Evolutionary conservation across 2,329 filamentous ascomycete genomes (phyloP).

Genomic region (Pyricularia sp.): DNA sequence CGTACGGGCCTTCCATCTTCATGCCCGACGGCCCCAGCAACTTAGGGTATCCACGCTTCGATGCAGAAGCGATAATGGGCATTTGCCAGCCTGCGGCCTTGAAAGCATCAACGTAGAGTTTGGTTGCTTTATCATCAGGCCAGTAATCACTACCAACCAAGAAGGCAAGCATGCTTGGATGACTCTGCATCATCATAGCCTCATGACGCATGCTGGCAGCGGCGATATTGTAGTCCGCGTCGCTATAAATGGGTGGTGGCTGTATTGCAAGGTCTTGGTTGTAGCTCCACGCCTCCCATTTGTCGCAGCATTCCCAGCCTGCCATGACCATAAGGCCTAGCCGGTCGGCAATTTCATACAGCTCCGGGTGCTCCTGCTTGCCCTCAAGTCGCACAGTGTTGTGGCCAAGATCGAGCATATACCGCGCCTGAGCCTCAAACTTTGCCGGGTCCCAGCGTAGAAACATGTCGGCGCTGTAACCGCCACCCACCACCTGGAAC

Average conservation of each 20-base stretch:
- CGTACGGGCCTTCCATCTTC: constrained; percentile 55
- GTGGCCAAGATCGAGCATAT: constrained; percentile 46
- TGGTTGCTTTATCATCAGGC: constrained; percentile 43
- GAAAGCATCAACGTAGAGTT: constrained; percentile 38
- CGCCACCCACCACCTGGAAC: constrained; percentile 48
- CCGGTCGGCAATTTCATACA: constrained; percentile 45
- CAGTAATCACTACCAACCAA: constrained; percentile 51
- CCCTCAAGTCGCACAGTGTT: constrained; percentile 53
- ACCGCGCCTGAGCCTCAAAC: constrained; percentile 34
- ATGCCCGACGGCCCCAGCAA: constrained; percentile 42
- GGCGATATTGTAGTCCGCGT: constrained; percentile 41
- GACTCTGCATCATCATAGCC: constrained; percentile 43
- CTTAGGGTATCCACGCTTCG: constrained; percentile 37
- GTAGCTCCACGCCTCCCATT: constrained; percentile 53
- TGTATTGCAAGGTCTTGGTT: constrained; percentile 36
- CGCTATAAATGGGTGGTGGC: constrained; percentile 28
- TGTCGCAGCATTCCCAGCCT: constrained; percentile 56
- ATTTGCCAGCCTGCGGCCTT: constrained; percentile 37
- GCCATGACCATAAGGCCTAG: constrained; percentile 48
- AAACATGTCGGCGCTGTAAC: constrained; percentile 49
- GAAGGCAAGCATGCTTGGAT: constrained; percentile 45
- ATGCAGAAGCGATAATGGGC: constrained; percentile 44
- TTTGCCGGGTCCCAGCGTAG: constrained; percentile 39
- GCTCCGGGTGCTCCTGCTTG: constrained; percentile 47
- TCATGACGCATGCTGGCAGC: constrained; percentile 45